These are phyloP conservation scores for Botrytis tulipae DNA, from an alignment of 2,329 filamentous ascomycete genomes.

Conservation along the genomic window DNA sequence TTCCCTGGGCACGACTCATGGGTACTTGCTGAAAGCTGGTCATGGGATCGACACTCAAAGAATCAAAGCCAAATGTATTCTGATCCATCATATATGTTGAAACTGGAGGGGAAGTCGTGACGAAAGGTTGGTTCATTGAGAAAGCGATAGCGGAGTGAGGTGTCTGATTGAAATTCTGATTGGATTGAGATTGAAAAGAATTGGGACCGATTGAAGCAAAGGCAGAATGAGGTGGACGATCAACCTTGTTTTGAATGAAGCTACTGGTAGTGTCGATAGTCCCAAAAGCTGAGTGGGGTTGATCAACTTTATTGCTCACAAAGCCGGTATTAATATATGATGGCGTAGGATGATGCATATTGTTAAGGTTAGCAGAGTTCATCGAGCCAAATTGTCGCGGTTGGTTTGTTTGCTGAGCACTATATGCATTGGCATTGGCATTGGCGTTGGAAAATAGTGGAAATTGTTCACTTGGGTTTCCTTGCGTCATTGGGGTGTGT, in stretches of 20 bases:
- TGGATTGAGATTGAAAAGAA: constrained; percentile 26
- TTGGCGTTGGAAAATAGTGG: constrained; percentile 28
- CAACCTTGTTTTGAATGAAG: constrained; percentile 30
- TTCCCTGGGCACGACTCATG: constrained; percentile 34
- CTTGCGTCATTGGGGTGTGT: constrained; percentile 26
- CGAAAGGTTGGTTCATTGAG: constrained; percentile 31
- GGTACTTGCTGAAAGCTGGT: constrained; percentile 32
- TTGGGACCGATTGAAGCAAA: constrained; percentile 29
- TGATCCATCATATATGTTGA: constrained; percentile 32
- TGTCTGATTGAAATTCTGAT: constrained; percentile 28
- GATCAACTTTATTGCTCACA: constrained; percentile 28
- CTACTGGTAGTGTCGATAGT: constrained; percentile 23
- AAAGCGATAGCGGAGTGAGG: constrained; percentile 24
- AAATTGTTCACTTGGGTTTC: constrained; percentile 26
- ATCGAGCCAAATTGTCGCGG: constrained; percentile 27
- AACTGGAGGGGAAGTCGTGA: constrained; percentile 30
- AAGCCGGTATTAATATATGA: constrained; percentile 30
- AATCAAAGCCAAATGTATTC: constrained; percentile 29
- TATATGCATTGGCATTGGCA: constrained; percentile 25
- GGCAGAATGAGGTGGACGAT: constrained; percentile 25
- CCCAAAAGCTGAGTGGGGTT: constrained; percentile 25
- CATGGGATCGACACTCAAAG: constrained; percentile 26
- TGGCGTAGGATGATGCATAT: constrained; percentile 24
- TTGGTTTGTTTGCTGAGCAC: constrained; percentile 27
- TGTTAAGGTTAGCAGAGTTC: constrained; percentile 23